These are phyloP conservation scores for Pterulicium gracile DNA, from an alignment of 1,284 basidiomycete species.

Conservation along the genomic window DNA sequence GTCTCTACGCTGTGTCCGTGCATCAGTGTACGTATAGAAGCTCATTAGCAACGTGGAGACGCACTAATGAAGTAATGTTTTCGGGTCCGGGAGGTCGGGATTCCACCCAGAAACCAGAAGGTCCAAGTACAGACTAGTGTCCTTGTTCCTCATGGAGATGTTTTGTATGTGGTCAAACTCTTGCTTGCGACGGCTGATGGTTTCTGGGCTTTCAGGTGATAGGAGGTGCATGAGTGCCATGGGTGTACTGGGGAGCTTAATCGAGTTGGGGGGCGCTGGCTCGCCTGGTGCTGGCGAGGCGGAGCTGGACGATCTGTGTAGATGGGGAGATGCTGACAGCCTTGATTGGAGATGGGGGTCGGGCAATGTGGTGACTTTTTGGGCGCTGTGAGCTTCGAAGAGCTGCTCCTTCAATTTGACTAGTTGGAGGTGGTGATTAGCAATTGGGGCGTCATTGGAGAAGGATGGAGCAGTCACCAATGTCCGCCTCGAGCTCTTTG, in stretches of 20 bases:
- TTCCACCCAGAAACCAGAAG: conserved; percentile 71
- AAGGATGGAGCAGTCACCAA: conserved; percentile 34
- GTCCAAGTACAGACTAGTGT: conserved; percentile 44
- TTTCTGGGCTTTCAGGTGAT: conserved; percentile 29
- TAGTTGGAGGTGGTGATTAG: conserved; percentile 50
- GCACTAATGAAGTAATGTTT: conserved; percentile 63
- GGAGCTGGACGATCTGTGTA: conserved; percentile 9
- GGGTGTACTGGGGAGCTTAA: conserved; percentile 37
- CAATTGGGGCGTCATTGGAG: conserved; percentile 23
- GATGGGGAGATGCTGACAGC: conserved; percentile 5
- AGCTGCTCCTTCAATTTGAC: conserved; percentile 34
- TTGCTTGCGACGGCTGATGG: conserved; percentile 7
- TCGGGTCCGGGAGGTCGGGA: conserved; percentile 66
- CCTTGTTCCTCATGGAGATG: conserved; percentile 11
- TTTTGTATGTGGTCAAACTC: not conserved
- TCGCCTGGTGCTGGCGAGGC: conserved; percentile 11
- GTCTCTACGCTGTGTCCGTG: conserved; percentile 48
- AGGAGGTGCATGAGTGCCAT: conserved; percentile 32
- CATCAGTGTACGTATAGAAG: conserved; percentile 2
- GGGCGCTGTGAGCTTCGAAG: conserved; percentile 30
- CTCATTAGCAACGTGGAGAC: conserved; percentile 18
- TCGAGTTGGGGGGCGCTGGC: conserved; percentile 20
- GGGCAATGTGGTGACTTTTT: conserved; percentile 16
- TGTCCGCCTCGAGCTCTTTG: conserved; percentile 63
- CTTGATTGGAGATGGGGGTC: not conserved